A percentile compares a stretch with the other conserved stretches of the same genome.
Evolutionary conservation across 768 basidiomycete genomes (phyloP).

Genomic region (Hydnomerulius pinastri): DNA sequence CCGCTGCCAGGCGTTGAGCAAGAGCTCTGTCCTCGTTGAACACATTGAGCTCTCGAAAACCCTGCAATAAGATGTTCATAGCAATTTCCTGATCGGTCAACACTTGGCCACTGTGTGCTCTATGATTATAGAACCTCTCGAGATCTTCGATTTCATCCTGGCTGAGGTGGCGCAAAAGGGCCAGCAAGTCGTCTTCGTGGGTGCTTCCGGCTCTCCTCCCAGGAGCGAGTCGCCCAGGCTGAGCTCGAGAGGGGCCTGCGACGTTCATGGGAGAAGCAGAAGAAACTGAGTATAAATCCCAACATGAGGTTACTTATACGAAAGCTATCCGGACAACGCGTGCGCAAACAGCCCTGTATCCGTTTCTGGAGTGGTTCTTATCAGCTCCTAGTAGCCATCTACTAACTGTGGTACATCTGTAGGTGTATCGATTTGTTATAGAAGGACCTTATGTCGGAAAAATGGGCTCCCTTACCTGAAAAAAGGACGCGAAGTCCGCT

Average conservation of each 20-base stretch:
- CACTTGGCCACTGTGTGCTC: conserved; percentile 1
- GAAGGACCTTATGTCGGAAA: no score
- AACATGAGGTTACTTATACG: neutral
- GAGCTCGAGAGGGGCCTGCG: conserved; percentile 26
- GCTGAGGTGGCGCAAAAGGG: conserved; percentile 20
- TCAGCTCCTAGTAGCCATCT: no score
- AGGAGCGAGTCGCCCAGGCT: neutral
- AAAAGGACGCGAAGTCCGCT: no score
- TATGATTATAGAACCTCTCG: conserved; percentile 6
- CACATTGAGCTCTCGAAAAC: conserved; percentile 17
- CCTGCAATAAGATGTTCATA: conserved; percentile 24
- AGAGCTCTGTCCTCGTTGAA: conserved; percentile 23
- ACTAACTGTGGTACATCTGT: no score
- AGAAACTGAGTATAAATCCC: conserved; percentile 5
- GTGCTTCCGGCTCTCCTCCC: conserved; percentile 20
- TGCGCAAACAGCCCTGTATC: no score
- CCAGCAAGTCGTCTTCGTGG: conserved; percentile 27
- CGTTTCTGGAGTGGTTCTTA: no score
- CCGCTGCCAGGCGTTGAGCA: conserved; percentile 19
- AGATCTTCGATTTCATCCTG: conserved; percentile 22
- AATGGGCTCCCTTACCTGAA: no score
- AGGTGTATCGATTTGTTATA: no score
- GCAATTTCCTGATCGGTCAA: conserved; percentile 28
- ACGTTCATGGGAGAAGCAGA: conserved; percentile 24
- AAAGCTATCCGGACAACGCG: neutral